phyloP scores from a whole-genome alignment of 176 grass and related monocot species.

The Thinopyrum elongatum region DNA sequence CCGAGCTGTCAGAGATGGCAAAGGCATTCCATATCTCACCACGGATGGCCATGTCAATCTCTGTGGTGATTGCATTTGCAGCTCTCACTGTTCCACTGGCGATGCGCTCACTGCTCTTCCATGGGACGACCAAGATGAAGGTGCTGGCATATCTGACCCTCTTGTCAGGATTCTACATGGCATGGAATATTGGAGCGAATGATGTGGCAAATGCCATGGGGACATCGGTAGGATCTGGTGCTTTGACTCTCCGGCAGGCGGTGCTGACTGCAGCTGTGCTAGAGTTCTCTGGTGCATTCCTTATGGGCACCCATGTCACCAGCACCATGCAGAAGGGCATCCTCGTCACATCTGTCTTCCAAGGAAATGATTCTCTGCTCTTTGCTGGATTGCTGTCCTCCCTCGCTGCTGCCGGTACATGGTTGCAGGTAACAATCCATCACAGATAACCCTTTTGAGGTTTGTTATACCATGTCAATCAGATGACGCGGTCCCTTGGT shows the following conservation, averaged over 20 bases:
- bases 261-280: constrained; percentile 81
- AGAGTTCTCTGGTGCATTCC: constrained; percentile 93
- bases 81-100: constrained; percentile 63
- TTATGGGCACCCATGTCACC: constrained; percentile 97
- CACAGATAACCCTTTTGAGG: constrained; percentile 1
- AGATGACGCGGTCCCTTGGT: neutral
- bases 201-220: constrained; percentile 99
- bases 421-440: constrained; percentile 74
- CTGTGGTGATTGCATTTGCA: constrained; percentile 63
- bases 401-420: constrained; percentile 92
- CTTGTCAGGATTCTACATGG: constrained; percentile 92
- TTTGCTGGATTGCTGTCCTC: constrained; percentile 92
- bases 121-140: constrained; percentile 54
- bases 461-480: neutral
- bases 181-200: constrained; percentile 97
- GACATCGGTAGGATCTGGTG: constrained; percentile 93
- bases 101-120: constrained; percentile 62
- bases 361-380: constrained; percentile 82
- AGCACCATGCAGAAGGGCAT: constrained; percentile 99
- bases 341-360: constrained; percentile 78
- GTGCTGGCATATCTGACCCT: constrained; percentile 68
- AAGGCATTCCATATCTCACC: constrained; percentile 86
- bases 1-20: constrained; percentile 60
- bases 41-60: constrained; percentile 61
- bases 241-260: constrained; percentile 88